Conservation (phyloP, 305 asterid species). For the Fraxinus baroniana region DNA sequence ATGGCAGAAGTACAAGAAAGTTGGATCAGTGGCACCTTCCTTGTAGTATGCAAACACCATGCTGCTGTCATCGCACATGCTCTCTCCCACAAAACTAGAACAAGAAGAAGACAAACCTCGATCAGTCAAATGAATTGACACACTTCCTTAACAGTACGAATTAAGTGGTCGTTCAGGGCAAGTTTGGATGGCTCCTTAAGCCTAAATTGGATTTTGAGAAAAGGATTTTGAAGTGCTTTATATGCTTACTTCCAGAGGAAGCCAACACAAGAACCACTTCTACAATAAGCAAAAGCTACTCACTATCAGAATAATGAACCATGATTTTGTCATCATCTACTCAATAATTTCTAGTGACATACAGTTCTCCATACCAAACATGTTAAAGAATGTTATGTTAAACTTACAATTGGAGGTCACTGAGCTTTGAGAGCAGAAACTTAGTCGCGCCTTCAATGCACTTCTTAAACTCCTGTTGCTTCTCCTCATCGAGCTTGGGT, state of each 20-base stretch:
- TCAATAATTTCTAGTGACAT: not conserved
- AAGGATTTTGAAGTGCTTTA: not conserved
- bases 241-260: not conserved
- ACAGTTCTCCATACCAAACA: not conserved
- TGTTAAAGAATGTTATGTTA: not conserved
- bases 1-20: slow-evolving; percentile 64
- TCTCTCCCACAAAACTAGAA: slow-evolving; percentile 70
- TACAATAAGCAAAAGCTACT: not conserved
- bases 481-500: slow-evolving; percentile 49
- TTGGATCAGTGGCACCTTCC: slow-evolving; percentile 71
- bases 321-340: not conserved
- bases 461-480: slow-evolving; percentile 54
- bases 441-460: slow-evolving; percentile 70
- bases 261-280: not conserved
- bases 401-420: slow-evolving; percentile 70
- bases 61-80: slow-evolving; percentile 63
- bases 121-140: not conserved
- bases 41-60: slow-evolving; percentile 78
- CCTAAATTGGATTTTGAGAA: not conserved
- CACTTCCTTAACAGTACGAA: not conserved
- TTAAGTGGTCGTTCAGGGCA: no score
- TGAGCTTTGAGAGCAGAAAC: slow-evolving; percentile 54
- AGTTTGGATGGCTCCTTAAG: not conserved
- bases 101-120: not conserved
- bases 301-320: not conserved